Conservation (phyloP, 352 stramenopile species). For the Phytophthora tentaculata region DNA sequence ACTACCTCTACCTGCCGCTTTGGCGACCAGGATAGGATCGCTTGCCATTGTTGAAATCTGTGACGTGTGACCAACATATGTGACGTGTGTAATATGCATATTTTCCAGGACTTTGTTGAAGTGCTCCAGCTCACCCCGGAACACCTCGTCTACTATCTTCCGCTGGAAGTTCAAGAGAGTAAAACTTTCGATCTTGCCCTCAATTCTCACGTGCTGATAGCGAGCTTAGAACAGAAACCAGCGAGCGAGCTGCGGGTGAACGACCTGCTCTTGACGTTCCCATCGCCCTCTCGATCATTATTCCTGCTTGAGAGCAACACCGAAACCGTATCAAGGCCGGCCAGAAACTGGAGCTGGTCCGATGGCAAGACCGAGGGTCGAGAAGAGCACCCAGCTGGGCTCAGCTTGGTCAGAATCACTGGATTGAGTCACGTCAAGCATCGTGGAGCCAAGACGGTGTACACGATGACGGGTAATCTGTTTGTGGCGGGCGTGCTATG, state of each 20-base stretch:
- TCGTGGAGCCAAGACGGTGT: constrained; percentile 57
- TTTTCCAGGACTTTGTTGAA: constrained; percentile 26
- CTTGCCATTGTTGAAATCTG: constrained; percentile 25
- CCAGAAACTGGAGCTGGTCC: constrained; percentile 21
- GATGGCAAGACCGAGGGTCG: constrained; percentile 2
- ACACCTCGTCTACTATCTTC: constrained; percentile 54
- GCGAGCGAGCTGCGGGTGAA: constrained; percentile 53
- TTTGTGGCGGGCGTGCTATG: constrained; percentile 74
- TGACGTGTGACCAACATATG: constrained; percentile 27
- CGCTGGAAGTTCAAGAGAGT: constrained; percentile 1
- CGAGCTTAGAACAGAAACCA: constrained; percentile 46
- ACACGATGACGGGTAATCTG: constrained; percentile 70
- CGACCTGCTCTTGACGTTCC: constrained; percentile 52
- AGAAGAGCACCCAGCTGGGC: constrained; percentile 1
- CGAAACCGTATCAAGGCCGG: constrained; percentile 27
- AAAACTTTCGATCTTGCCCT: neutral
- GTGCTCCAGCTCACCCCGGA: constrained; percentile 52
- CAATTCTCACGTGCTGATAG: constrained; percentile 7
- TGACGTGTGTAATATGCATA: constrained; percentile 29
- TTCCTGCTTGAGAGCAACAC: constrained; percentile 19
- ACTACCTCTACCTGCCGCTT: constrained; percentile 20
- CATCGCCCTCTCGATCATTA: constrained; percentile 20
- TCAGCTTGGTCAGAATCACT: constrained; percentile 32
- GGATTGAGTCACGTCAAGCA: constrained; percentile 33
- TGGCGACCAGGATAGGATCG: constrained; percentile 13